Evolutionary conservation across 306 rosid species (phyloP), one percentile per base, ranked within the genome.

Genomic region (Comarum palustre): DNA sequence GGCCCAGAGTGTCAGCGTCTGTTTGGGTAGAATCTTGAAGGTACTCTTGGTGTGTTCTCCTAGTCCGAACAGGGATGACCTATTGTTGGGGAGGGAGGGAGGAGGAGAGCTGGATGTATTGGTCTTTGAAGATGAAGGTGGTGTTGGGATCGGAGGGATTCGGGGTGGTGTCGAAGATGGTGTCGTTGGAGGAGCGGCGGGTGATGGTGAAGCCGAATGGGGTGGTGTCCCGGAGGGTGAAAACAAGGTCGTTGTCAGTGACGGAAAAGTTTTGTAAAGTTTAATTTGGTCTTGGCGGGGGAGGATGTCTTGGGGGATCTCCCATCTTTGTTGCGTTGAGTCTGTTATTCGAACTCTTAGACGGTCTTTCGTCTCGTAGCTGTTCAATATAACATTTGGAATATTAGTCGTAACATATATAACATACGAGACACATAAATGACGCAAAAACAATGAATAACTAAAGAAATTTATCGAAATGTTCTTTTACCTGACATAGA

Each of bases 401-500:
- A 19, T n/a, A 51, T 51, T 51, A 19, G 12, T 1, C 2, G 8
- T 7, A 50, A 50, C 55, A 46, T 39, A 2, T 34, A 34, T 31
- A 31, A 31, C 34, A 31, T 34, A n/a, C n/a, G n/a, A n/a, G n/a
- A n/a, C n/a, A n/a, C n/a, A n/a, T n/a, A n/a, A n/a, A n/a, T n/a
- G n/a, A n/a, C 38, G 38, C 38, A 34, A 34, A 34, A 34, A 34
- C 4, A 4, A 4, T 34, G 5, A 34, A 34, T 31, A 31, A 31
- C 34, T 31, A 31, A 31, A 3, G 3, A 31, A 31, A 31, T 31
- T 31, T n/a, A n/a, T n/a, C n/a, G n/a, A n/a, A n/a, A n/a, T n/a
- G n/a, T n/a, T n/a, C n/a, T n/a, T n/a, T n/a, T n/a, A 93, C 98
- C 96, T 87, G 58, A 91, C 91, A 4, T 67, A 15, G 36, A 93